Evolutionary conservation across 305 asterid species (phyloP), one percentile per base, ranked within the genome.

Genomic region (Fraxinus velutina): DNA sequence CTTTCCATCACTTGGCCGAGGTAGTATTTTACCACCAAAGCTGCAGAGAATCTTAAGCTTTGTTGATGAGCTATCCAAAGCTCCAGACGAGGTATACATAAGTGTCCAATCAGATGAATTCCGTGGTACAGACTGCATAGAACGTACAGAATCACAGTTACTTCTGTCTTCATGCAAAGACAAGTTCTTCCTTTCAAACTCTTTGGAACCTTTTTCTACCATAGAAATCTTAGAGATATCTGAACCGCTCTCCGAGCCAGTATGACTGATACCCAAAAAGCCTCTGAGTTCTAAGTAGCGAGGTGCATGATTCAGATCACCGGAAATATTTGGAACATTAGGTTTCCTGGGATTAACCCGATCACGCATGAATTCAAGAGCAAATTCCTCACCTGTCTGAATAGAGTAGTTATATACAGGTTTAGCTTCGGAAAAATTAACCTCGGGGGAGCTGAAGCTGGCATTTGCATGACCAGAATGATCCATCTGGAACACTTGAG

Each of bases 311-410:
- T 83, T 87, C 66, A 89, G 89, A 88, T 90, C 92, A 78, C 90
- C 88, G 60, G 87, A 75, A 78, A 78, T 57, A 79, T 80, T 87
- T 73, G 93, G 90, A 80, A 71, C 84, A 80, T 81, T 80, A 76
- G 91, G 87, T 80, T 85, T 83, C 87, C 85, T 84, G 21, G 91
- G 90, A 86, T 86, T 90, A 80, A 88, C 88, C 68, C 93, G 83
- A 77, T 91, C 94, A 12, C 86, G 94, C 94, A 93, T 93, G 85
- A 93, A 92, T 78, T 92, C 94, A 34, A 91, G 89, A 64, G 93
- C 83, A 82, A 93, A 93, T 85, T 91, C 97, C 84, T 93, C 97
- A 50, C 97, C 97, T 12, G 97, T 93, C 86, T 88, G 96, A 78
- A 93, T 88, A 37, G 97, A 91, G 90, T 81, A 91, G 85, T 93